Conservation (phyloP, 2,329 filamentous ascomycete species). For the Alternaria alternata region DNA sequence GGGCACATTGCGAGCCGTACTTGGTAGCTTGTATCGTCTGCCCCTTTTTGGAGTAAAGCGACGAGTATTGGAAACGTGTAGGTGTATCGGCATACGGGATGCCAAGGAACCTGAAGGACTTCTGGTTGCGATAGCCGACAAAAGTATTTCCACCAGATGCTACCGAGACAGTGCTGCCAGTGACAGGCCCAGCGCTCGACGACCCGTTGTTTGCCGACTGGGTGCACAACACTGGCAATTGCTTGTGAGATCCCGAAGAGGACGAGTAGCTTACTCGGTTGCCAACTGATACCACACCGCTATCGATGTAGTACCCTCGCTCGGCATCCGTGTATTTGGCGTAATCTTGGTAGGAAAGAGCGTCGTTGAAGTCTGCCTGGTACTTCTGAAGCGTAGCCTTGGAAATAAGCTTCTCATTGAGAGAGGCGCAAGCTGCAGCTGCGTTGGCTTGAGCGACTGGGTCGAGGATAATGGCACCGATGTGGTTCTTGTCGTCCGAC, state of each 20-base stretch:
- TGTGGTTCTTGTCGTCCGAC: conserved; percentile 62
- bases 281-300: conserved; percentile 51
- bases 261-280: conserved; percentile 48
- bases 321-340: conserved; percentile 47
- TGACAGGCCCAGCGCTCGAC: conserved; percentile 30
- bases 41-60: conserved; percentile 55
- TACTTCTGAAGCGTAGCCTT: conserved; percentile 54
- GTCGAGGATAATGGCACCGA: conserved; percentile 61
- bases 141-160: conserved; percentile 56
- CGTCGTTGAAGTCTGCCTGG: conserved; percentile 55
- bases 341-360: conserved; percentile 58
- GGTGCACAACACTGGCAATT: conserved; percentile 61
- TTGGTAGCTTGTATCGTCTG: conserved; percentile 57
- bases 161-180: conserved; percentile 49
- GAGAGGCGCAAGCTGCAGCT: conserved; percentile 54
- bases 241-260: conserved; percentile 31
- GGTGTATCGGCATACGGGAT: conserved; percentile 57
- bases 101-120: conserved; percentile 57
- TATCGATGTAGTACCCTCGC: conserved; percentile 55
- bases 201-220: conserved; percentile 55
- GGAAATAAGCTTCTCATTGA: conserved; percentile 60
- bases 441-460: conserved; percentile 51
- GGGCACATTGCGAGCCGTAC: conserved; percentile 57
- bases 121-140: conserved; percentile 62
- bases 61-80: conserved; percentile 58